Conservation (phyloP, 179 eudicot species). For the Heliamphora pulchella region DNA sequence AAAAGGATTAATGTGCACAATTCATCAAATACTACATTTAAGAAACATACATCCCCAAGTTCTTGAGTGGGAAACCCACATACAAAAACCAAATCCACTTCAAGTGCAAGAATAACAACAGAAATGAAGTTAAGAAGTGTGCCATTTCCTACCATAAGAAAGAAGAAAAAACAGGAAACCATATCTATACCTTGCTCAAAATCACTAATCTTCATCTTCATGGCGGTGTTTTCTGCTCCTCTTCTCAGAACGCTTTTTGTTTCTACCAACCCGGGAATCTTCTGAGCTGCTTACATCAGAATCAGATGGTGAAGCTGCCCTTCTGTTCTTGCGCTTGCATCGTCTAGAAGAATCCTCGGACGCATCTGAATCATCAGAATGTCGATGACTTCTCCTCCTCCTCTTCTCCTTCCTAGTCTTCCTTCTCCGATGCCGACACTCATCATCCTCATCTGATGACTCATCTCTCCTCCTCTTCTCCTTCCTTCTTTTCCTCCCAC, state of each 20-base stretch:
- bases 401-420: conserved; percentile 73
- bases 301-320: conserved; percentile 46
- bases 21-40: background rate
- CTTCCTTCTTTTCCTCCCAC: conserved; percentile 44
- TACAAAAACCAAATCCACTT: background rate
- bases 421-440: conserved; percentile 40
- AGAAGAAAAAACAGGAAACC: background rate
- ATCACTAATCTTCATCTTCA: conserved; percentile 31
- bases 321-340: conserved; percentile 62
- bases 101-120: background rate
- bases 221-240: conserved; percentile 51
- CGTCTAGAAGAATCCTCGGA: conserved; percentile 49
- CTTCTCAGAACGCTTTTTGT: conserved; percentile 57
- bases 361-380: conserved; percentile 46
- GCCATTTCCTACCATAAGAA: background rate
- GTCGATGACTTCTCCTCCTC: conserved; percentile 67
- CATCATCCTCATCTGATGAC: conserved; percentile 63
- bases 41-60: background rate
- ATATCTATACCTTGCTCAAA: conserved; percentile 18
- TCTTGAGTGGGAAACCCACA: background rate
- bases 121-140: background rate
- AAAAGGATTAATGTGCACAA: background rate
- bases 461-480: conserved; percentile 59
- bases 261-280: conserved; percentile 62
- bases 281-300: conserved; percentile 58